Base-by-base conservation (phyloP, 441 rosid genomes). In the Macaranga tanarius region DNA sequence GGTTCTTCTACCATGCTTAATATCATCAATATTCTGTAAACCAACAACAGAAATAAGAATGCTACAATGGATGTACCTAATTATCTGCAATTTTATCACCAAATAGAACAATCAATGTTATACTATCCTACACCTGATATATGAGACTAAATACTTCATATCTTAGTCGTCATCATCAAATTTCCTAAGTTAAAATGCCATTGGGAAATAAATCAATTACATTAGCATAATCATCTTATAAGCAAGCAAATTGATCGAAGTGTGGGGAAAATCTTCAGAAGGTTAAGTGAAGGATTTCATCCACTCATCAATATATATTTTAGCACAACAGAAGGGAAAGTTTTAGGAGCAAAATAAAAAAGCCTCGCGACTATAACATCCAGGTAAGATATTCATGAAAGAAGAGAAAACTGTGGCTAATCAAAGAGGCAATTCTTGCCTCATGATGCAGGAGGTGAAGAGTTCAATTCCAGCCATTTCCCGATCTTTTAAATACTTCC, bases 21-120 rank as follows among this genome's bases (percentile, higher is more conserved):
- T 80, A 82, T 96, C 96, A 54, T 84, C 76, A 79, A 92, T 92
- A 75, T 93, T 96, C 99, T 96, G 92, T 72, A 85, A 74, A 73
- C 67, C 65, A 81, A 68, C 15, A 47, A 25, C 22, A 34, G 70
- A 79, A 75, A 78, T 69, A 65, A 25, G n/a, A 73, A 75, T 9
- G 54, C 34, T 58, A 72, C 23, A 19, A 56, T 19, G 65, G 22
- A 23, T 31, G 40, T 23, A 11, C 23, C 40, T n/a, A 72, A 34
- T 59, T 17, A 17, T 70, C 48, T n/a, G 52, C 65, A 61, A 3
- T 62, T 55, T 40, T 26, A 47, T 50, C 70, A 61, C 11, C 11
- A 50, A 40, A 64, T 28, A 38, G 9, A 59, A 59, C 10, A 5
- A 59, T 26, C 38, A 40, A 11, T 2, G 10, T 69, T 20, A 17